Evolutionary conservation across 495 filamentous ascomycete genomes (phyloP), one percentile per base, ranked within the genome.

Genomic region (Lasiosphaeria hispida): DNA sequence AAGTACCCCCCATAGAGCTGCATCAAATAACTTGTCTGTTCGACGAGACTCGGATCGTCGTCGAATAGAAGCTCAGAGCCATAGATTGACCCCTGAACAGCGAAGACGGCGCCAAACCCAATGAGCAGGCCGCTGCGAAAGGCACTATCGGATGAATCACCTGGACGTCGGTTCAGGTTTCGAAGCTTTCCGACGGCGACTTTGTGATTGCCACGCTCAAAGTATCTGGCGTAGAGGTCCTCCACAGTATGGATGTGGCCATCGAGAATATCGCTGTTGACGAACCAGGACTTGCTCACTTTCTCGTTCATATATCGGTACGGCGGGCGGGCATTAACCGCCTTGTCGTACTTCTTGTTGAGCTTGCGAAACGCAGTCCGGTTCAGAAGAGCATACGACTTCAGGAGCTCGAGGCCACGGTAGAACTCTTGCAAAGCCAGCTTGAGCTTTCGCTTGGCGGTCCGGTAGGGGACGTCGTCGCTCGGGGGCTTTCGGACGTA

Each of bases 321-420:
- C 7, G 87, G 82, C 2, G 89, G 88, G 23, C 86, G 83, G 47
- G 91, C 84, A 60, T 93, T 84, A 51, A 90, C 82, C 6, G 85
- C 82, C 71, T 97, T 97, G 75, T 98, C 92, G 64, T 92, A 97
- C 74, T 98, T 98, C 74, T 98, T 98, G 72, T 94, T 97, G 67
- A 98, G 92, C 70, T 98, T 98, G 7, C 92, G 88, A 58, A 97
- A 97, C 1, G 91, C 95, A 2, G 90, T 94, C 48, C 88, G 81
- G 66, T 98, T 98, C 11, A 96, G 75, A 15, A 92, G 78, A 6
- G 90, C 87, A 65, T 94, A 98, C 0, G 89, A 88, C 72, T 96
- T 96, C 17, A 98, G 72, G 14, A 97, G 79, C 69, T 98, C 94
- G 3, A 97, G 79, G 7, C 91, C 87, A 34, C 93, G 85, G 69